Percentiles rank a stretch among this genome's conserved stretches.
These are phyloP conservation scores for Adiantum capillusveneris DNA, from an alignment of 75 land plant genomes.

Conservation along the genomic window DNA sequence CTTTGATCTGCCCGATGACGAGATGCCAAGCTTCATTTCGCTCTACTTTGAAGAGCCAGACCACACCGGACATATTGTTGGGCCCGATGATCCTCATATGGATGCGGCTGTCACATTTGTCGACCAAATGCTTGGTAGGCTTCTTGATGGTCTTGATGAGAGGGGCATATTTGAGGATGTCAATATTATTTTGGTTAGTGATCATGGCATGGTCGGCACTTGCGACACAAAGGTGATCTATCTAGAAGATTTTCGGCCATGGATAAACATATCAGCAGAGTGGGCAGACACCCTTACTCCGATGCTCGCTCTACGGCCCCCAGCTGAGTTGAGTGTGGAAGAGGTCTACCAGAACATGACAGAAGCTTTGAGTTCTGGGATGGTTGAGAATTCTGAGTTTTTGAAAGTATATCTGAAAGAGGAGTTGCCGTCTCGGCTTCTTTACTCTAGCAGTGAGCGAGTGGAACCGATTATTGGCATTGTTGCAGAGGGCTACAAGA, in stretches of 20 bases:
- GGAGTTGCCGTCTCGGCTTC: conserved; percentile 74
- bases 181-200: conserved; percentile 60
- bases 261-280: conserved; percentile 37
- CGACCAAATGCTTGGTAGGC: conserved; percentile 60
- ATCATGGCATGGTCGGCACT: conserved; percentile 90
- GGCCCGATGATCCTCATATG: conserved; percentile 75
- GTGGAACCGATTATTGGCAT: conserved; percentile 87
- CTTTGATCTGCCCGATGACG: conserved; percentile 43
- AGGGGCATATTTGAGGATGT: conserved; percentile 80
- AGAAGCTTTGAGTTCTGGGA: conserved; percentile 60
- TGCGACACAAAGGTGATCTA: conserved; percentile 69
- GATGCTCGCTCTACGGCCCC: conserved; percentile 62
- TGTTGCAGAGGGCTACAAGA: conserved; percentile 70
- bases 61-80: conserved; percentile 68
- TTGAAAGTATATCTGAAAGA: conserved; percentile 70
- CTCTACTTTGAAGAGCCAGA: conserved; percentile 91
- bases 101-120: conserved; percentile 54
- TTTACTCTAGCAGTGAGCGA: conserved; percentile 58
- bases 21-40: conserved; percentile 52
- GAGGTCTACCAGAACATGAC: conserved; percentile 55
- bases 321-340: conserved; percentile 16
- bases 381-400: conserved; percentile 60
- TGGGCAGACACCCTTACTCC: conserved; percentile 71
- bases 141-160: conserved; percentile 64
- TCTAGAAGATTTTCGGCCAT: conserved; percentile 59